phyloP scores from a whole-genome alignment of 768 basidiomycete genomes.

The Termitomyces sp. region DNA sequence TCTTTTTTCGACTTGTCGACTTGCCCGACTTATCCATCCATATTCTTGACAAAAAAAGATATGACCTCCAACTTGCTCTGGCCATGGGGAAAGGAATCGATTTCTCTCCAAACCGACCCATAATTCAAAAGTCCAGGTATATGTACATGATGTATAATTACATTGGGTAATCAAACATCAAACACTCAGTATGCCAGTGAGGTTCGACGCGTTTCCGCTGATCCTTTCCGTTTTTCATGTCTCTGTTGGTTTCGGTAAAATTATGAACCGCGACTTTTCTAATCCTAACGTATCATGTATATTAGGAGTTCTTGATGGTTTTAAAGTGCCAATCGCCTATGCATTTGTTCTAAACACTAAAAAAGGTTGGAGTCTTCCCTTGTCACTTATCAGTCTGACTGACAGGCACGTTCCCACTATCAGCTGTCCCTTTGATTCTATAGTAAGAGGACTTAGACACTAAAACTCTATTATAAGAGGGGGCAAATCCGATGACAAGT shows the following conservation, averaged over 20 bases:
- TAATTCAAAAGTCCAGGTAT: too few species aligned
- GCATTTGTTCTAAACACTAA: not conserved
- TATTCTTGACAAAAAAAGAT: too few species aligned
- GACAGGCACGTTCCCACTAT: slow-evolving; percentile 31
- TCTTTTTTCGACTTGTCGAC: too few species aligned
- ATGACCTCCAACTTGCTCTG: too few species aligned
- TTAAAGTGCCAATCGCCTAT: not conserved
- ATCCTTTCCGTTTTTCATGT: not conserved
- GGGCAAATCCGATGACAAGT: slow-evolving; percentile 24
- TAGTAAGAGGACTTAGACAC: slow-evolving; percentile 26
- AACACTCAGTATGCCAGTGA: too few species aligned
- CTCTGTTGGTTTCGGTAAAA: too few species aligned
- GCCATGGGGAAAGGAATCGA: too few species aligned
- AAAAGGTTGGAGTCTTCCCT: slow-evolving; percentile 6
- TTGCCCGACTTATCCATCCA: too few species aligned
- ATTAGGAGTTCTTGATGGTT: not conserved
- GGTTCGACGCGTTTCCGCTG: not conserved
- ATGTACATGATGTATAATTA: too few species aligned
- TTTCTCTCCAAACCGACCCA: too few species aligned
- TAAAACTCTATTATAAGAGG: slow-evolving; percentile 45
- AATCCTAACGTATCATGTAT: not conserved
- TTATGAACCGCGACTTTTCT: not conserved
- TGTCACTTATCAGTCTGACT: slow-evolving; percentile 11
- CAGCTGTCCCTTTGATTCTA: slow-evolving; percentile 24
- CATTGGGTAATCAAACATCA: too few species aligned